Evolutionary conservation across 2,329 filamentous ascomycete species (phyloP), one percentile per base, ranked within the genome.

Genomic region (Fonsecaea pedrosoi): DNA sequence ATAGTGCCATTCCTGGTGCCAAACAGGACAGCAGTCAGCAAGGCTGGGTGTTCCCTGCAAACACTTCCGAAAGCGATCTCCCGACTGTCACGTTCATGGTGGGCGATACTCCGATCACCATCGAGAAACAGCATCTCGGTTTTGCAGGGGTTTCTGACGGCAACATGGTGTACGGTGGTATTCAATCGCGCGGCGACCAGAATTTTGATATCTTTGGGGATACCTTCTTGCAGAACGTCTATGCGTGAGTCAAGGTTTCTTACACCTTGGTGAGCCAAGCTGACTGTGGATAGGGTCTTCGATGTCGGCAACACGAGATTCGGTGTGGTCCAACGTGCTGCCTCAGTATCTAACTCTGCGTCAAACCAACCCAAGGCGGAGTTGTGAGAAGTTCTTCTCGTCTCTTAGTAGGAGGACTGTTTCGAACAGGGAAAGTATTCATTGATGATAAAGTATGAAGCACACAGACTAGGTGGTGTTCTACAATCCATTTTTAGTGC

Each of bases 181-280:
- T 91, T 38, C 88, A 91, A 78, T 87, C 84, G 58, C 83, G 87
- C 48, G 88, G 88, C 3, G 42, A 40, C 32, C 79, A 85, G 75
- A 74, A 78, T 2, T 88, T 90, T 71, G 87, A 90, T 74, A 89
- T 91, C 54, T 78, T 89, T 15, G 89, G 88, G 4, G 87, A 86
- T 70, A 84, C 83, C 1, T 89, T 88, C 74, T 76, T 91, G 76
- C 89, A 89, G 80, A 85, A 82, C 25, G 80, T 89, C 63, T 91
- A 90, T 74, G 87, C 85, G 83, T 87, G 75, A 79, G 83, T 80
- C 1, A 40, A 45, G 32, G 32, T 18, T 45, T 25, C 12, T 2
- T 12, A 13, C 8, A 25, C 9, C 10, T 13, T 4, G 9, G 4
- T 10, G 45, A 12, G 1, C 13, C 18, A 30, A 50, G 18, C 45